Evolutionary conservation across 2,329 filamentous ascomycete genomes (phyloP), one percentile per base, ranked within the genome.

Genomic region (Bipolaris oryzae): DNA sequence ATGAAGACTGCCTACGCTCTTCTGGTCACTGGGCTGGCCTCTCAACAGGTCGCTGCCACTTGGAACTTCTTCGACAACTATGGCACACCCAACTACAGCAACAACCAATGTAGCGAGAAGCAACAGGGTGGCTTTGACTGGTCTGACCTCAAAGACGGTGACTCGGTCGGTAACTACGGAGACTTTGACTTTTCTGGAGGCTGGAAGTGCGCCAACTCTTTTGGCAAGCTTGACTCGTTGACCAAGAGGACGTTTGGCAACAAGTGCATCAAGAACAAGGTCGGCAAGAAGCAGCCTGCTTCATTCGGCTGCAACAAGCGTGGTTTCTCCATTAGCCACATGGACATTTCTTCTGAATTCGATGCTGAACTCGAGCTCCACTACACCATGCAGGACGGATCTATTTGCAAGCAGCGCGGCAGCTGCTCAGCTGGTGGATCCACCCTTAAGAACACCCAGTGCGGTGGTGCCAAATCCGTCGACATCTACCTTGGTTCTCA

Each of bases 381-480:
- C 81, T 97, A 94, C 79, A 84, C 82, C 70, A 96, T 97, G 92
- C 84, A 87, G 2, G 91, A 94, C 74, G 90, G 90, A 67, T 88
- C 86, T 13, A 85, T 77, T 58, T 98, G 94, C 87, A 94, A 90
- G 80, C 89, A 96, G 69, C 87, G 85, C 45, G 18, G 58, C 55
- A 57, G 46, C 48, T 96, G 91, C 85, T 85, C 82, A 62, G 80
- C 83, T 53, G 80, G 82, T 15, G 91, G 91, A 69, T 88, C 86
- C 56, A 85, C 84, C 44, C 82, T 97, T 69, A 79, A 86, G 78
- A 97, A 97, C 85, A 86, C 81, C 59, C 92, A 97, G 83, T 98
- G 94, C 76, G 94, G 92, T 85, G 93, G 93, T 77, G 93, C 94
- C 63, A 91, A 84, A 74, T 87, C 86, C 55, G 92, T 97, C 60